Evolutionary conservation across 164 flowering plant genomes (phyloP).

Genomic region (Sedum album): DNA sequence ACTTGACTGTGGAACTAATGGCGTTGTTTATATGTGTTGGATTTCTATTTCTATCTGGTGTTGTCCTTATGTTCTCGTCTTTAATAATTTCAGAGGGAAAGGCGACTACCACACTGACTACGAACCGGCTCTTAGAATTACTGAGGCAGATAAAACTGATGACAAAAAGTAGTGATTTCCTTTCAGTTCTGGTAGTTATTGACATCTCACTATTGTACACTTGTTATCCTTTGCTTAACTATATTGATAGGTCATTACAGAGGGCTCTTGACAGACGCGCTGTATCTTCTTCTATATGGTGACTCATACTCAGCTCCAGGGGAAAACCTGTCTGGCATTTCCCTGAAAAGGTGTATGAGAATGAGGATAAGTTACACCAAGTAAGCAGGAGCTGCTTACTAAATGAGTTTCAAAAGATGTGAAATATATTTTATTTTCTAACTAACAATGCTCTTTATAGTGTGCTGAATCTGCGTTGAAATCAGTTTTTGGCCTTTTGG

Average conservation of each 20-base stretch:
- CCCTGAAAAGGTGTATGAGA: constrained; percentile 77
- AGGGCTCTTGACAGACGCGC: constrained; percentile 89
- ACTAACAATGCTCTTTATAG: constrained; percentile 28
- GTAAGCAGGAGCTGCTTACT: constrained; percentile 17
- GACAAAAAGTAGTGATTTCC: constrained; percentile 47
- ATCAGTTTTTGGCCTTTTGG: constrained; percentile 82
- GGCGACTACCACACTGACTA: constrained; percentile 87
- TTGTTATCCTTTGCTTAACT: background rate
- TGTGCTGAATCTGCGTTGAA: constrained; percentile 91
- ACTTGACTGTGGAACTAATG: no score
- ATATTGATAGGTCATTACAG: constrained; percentile 54
- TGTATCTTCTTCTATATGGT: constrained; percentile 81
- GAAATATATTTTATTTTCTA: constrained; percentile 5
- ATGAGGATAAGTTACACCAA: constrained; percentile 79
- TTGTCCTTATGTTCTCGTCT: background rate
- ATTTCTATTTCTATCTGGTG: background rate
- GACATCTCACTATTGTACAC: background rate
- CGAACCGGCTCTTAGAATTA: constrained; percentile 83
- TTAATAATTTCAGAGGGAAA: constrained; percentile 51
- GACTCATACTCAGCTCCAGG: constrained; percentile 39
- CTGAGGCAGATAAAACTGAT: constrained; percentile 88
- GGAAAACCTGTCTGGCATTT: constrained; percentile 88
- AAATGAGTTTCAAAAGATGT: background rate
- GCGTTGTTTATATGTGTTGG: background rate
- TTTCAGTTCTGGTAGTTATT: background rate